phyloP scores from a whole-genome alignment of 805 yeast species.

The Spathaspora hagerdaliae region DNA sequence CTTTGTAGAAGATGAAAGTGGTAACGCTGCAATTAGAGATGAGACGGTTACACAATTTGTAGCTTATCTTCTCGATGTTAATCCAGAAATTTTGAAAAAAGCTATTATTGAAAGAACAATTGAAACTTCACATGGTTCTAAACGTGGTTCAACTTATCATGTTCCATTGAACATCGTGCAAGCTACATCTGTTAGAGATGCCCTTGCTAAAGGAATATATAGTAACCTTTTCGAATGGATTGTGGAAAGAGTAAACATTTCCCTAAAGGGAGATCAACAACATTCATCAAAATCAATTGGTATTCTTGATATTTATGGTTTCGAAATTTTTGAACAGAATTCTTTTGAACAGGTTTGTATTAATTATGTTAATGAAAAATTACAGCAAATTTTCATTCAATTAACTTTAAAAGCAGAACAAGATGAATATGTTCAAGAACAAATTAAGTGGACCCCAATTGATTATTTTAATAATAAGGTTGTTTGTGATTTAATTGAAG shows the following conservation, averaged over 20 bases:
- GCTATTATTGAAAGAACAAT: slow-evolving; percentile 76
- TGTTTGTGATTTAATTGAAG: slow-evolving; percentile 95
- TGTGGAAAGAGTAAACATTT: slow-evolving; percentile 81
- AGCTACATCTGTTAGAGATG: slow-evolving; percentile 93
- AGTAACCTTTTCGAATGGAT: slow-evolving; percentile 95
- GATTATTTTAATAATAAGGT: slow-evolving; percentile 93
- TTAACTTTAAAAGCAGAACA: slow-evolving; percentile 95
- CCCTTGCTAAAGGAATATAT: slow-evolving; percentile 90
- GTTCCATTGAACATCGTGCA: slow-evolving; percentile 89
- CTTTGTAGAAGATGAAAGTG: slow-evolving; percentile 81
- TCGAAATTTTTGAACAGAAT: slow-evolving; percentile 92
- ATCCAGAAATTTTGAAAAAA: slow-evolving; percentile 58
- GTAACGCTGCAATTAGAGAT: slow-evolving; percentile 79
- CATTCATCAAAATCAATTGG: slow-evolving; percentile 67
- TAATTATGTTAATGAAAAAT: slow-evolving; percentile 91
- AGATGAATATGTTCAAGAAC: slow-evolving; percentile 93
- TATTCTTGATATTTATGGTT: slow-evolving; percentile 92
- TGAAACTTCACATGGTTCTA: slow-evolving; percentile 87
- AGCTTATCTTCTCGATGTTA: slow-evolving; percentile 84
- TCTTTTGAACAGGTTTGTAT: slow-evolving; percentile 94
- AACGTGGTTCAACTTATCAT: slow-evolving; percentile 89
- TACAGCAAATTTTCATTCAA: slow-evolving; percentile 95
- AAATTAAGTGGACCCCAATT: slow-evolving; percentile 96
- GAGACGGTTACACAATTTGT: slow-evolving; percentile 90
- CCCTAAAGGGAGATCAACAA: slow-evolving; percentile 50